Evolutionary conservation across 768 basidiomycete genomes (phyloP).

Genomic region (Hemileccinum rubropunctum): DNA sequence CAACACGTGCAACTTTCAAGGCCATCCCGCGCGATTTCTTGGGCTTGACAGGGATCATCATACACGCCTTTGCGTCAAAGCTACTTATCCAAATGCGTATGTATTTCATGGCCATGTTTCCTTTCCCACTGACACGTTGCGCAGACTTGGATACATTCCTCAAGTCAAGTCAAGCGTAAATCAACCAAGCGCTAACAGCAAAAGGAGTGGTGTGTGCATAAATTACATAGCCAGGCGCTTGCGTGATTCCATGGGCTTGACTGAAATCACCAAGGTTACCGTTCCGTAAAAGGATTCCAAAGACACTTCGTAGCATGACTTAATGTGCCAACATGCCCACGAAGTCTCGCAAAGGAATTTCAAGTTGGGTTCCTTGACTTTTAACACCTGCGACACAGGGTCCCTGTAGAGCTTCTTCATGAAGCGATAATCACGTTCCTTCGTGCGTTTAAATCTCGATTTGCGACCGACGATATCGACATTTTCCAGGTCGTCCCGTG

Average conservation of each 20-base stretch:
- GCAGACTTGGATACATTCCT: too few species aligned
- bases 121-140: too few species aligned
- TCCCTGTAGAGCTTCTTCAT: background rate
- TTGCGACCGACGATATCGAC: background rate
- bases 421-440: background rate
- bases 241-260: background rate
- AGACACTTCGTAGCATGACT: background rate
- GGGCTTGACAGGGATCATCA: too few species aligned
- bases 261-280: conserved; percentile 1
- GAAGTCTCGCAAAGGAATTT: background rate
- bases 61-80: too few species aligned
- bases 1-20: too few species aligned
- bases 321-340: too few species aligned
- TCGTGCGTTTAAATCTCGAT: background rate
- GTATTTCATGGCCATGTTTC: too few species aligned
- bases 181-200: too few species aligned
- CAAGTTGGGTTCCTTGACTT: background rate
- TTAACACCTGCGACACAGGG: background rate
- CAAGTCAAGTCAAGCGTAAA: too few species aligned
- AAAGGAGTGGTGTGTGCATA: too few species aligned
- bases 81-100: too few species aligned
- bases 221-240: background rate
- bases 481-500: background rate
- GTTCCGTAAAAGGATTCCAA: background rate
- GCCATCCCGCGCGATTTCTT: too few species aligned